phyloP scores from a whole-genome alignment of 2,329 filamentous ascomycete genomes.

The Aspergillus texensis region DNA sequence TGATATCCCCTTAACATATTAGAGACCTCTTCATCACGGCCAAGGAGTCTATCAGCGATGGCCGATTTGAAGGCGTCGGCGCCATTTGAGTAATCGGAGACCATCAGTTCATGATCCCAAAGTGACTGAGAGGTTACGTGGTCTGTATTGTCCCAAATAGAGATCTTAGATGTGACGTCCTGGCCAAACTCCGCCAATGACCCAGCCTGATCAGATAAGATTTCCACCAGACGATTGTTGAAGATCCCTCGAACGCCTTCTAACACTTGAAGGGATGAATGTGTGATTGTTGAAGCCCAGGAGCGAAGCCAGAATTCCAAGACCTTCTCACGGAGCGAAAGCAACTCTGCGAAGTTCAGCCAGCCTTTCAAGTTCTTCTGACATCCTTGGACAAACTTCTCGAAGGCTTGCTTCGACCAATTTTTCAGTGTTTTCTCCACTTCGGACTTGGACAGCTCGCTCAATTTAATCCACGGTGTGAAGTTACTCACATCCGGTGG shows the following conservation, averaged over 20 bases:
- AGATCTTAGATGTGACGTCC: slow-evolving; percentile 64
- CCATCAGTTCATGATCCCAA: slow-evolving; percentile 69
- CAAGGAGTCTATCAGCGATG: slow-evolving; percentile 70
- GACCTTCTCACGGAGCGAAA: slow-evolving; percentile 69
- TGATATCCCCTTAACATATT: slow-evolving; percentile 66
- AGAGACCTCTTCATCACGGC: slow-evolving; percentile 69
- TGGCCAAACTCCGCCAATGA: slow-evolving; percentile 67
- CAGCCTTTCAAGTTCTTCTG: slow-evolving; percentile 61
- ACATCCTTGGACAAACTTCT: slow-evolving; percentile 64
- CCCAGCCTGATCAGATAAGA: slow-evolving; percentile 65
- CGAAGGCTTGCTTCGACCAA: slow-evolving; percentile 66
- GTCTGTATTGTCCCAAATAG: slow-evolving; percentile 60
- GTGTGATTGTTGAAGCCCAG: slow-evolving; percentile 62
- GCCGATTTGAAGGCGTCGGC: slow-evolving; percentile 69
- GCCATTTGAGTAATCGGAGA: slow-evolving; percentile 66
- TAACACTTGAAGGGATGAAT: slow-evolving; percentile 63
- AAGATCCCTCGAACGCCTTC: slow-evolving; percentile 69
- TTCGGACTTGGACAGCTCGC: slow-evolving; percentile 67
- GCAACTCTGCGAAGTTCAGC: slow-evolving; percentile 68
- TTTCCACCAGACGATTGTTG: slow-evolving; percentile 66
- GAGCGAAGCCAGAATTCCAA: slow-evolving; percentile 74
- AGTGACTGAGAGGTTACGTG: slow-evolving; percentile 59
- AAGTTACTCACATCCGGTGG: slow-evolving; percentile 81
- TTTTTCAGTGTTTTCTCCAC: slow-evolving; percentile 62
- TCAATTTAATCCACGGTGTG: slow-evolving; percentile 82